These are phyloP conservation scores for Naganishia kalamii DNA, from an alignment of 768 basidiomycete genomes.

Conservation along the genomic window DNA sequence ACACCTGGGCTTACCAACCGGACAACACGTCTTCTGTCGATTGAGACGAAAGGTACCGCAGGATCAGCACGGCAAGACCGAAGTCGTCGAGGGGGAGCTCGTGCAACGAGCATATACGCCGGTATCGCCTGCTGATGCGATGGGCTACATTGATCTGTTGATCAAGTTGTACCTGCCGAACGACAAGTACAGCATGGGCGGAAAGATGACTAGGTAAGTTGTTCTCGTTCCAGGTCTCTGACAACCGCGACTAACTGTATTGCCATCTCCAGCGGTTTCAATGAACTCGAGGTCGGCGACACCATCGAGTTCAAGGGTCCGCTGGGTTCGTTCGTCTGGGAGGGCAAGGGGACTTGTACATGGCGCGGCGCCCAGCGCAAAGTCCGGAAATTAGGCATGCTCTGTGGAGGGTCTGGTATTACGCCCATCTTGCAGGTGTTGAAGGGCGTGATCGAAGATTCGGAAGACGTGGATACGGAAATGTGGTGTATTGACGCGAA, in stretches of 20 bases:
- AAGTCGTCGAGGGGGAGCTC: constrained; percentile 46
- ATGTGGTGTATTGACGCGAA: constrained; percentile 55
- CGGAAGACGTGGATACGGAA: constrained; percentile 46
- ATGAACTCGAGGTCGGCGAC: constrained; percentile 53
- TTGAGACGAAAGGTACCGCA: constrained; percentile 46
- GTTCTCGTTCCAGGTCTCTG: too few relatives aligned
- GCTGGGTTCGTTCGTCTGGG: constrained; percentile 56
- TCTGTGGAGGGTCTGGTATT: constrained; percentile 59
- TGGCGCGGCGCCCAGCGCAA: constrained; percentile 47
- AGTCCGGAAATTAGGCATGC: constrained; percentile 52
- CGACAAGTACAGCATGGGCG: constrained; percentile 49
- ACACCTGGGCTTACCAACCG: constrained; percentile 55
- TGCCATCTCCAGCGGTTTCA: constrained; percentile 41
- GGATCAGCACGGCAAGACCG: not conserved
- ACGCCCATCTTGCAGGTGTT: constrained; percentile 60
- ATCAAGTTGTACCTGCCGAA: constrained; percentile 54
- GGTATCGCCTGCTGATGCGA: constrained; percentile 50
- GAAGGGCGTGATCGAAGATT: constrained; percentile 51
- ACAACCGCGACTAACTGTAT: not conserved
- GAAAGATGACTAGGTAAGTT: constrained; percentile 52
- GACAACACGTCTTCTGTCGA: constrained; percentile 59
- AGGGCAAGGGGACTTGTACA: constrained; percentile 48
- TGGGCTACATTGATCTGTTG: constrained; percentile 54
- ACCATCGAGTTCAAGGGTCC: constrained; percentile 58
- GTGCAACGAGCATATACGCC: constrained; percentile 61